Evolutionary conservation across 306 rosid genomes (phyloP).

Genomic region (Ormosia semicastrata): DNA sequence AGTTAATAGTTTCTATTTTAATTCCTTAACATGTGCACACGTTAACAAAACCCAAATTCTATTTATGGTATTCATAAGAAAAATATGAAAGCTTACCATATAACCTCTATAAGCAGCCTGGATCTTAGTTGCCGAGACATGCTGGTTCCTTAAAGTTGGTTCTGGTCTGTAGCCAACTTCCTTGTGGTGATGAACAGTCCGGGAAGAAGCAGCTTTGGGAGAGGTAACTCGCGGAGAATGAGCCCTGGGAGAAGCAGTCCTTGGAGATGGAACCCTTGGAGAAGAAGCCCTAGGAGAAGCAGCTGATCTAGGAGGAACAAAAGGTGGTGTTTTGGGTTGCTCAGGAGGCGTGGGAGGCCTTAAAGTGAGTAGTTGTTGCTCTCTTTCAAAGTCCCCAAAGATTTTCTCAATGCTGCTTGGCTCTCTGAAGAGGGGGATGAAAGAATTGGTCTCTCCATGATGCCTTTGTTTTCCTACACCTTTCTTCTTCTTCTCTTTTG

Average conservation of each 20-base stretch:
- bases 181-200: constrained; percentile 50
- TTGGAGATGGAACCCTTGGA: constrained; percentile 53
- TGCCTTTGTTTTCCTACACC: constrained; percentile 63
- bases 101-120: constrained; percentile 92
- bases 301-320: constrained; percentile 57
- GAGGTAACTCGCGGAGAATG: constrained; percentile 50
- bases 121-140: constrained; percentile 87
- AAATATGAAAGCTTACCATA: constrained; percentile 52
- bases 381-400: constrained; percentile 91
- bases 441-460: constrained; percentile 83
- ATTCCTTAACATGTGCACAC: neutral
- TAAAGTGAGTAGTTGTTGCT: constrained; percentile 61
- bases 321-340: constrained; percentile 63
- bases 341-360: constrained; percentile 74
- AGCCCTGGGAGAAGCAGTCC: constrained; percentile 47
- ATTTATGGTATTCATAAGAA: neutral
- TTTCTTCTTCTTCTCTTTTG: constrained; percentile 84
- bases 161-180: constrained; percentile 70
- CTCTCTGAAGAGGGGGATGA: constrained; percentile 89
- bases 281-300: constrained; percentile 51
- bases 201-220: constrained; percentile 60
- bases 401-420: constrained; percentile 98
- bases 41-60: neutral
- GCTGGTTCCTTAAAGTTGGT: constrained; percentile 70
- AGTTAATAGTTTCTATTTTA: neutral